Evolutionary conservation across 495 filamentous ascomycete species (phyloP), one percentile per base, ranked within the genome.

Genomic region (Xanthoparmelia taractica): DNA sequence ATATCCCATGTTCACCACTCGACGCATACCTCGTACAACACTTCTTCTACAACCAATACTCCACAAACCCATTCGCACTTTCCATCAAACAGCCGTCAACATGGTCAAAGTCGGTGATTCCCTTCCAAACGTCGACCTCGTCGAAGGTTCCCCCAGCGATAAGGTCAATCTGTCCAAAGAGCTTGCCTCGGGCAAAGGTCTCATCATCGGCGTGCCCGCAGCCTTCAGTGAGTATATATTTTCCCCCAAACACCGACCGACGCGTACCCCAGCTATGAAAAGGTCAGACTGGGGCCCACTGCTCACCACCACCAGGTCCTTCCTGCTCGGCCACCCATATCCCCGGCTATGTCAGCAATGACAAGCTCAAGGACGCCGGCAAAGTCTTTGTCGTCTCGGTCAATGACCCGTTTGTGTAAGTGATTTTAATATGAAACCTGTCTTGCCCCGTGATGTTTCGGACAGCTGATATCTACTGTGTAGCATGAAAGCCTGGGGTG

Each of bases 381-480:
- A 71, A 84, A 56, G 87, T 93, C 47, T 95, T 93, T 66, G 91
- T 97, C 33, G 86, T 98, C 58, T 81, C 86, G 31, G 91, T 97
- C 73, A 98, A 98, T 76, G 94, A 98, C 73, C 84, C 92, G 34
- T 97, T 97, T 75, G 94, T 97, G 85, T 95, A 82, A 78, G 88
- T 76, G 10, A 4, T 23, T 23, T 27, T 4, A n/a, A n/a, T 52
- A 10, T 33, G 0, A 8, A 0, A 4, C 5, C 3, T 33, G 27
- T 54, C 29, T 2, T 33, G 7, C 1, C 2, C 4, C 1, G 27
- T 54, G 29, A 54, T 18, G 7, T 11, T n/a, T 10, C 20, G 15
- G 18, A 29, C 54, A 17, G n/a, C 54, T 63, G 38, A 60, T 36
- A 13, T n/a, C 29, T 18, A 29, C n/a, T n/a, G n/a, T 37, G 61